Evolutionary conservation across 2,329 filamentous ascomycete species (phyloP), one percentile per base, ranked within the genome.

Genomic region (Penicillium sp.): DNA sequence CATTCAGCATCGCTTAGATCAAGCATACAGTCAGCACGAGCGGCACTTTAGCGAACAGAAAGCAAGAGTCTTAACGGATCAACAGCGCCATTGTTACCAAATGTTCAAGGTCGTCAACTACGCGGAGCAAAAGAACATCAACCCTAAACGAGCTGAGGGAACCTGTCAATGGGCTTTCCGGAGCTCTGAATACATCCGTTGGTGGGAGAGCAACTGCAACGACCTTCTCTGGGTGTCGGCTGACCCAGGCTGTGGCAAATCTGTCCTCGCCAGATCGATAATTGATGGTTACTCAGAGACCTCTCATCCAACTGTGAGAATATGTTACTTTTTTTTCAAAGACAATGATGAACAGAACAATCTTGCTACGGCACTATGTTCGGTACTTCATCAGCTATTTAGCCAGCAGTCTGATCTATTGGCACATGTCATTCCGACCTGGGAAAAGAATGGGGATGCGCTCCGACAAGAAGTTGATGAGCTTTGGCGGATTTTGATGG

Each of bases 171-270:
- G 69, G 72, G 64, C 66, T 3, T n/a, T 72, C 7, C 39, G 63
- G n/a, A 65, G 71, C 43, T 2, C 56, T 7, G 39, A 61, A 34
- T 75, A 68, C 52, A 48, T 36, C 1, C 29, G 54, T 9, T 75
- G 69, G 72, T 55, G 11, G 32, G 18, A 63, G 4, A 68, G 50
- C 32, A 2, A 7, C 1, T 7, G 29, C 3, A 56, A 67, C 36
- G 59, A 65, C 51, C 62, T 76, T 18, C 68, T 77, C 21, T 76
- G 68, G 74, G 62, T 76, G 6, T 74, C 72, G 13, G 74, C 74
- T 1, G 72, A 75, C 50, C 73, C 72, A 16, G 74, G 74, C 27
- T 76, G 71, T 54, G 73, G 75, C 5, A 77, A 77, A 55, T 77
- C 73, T 22, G 74, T 77, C 0, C 63, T 77, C 0, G 56, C 71